Evolutionary conservation across 2,329 filamentous ascomycete species (phyloP), one percentile per base, ranked within the genome.

Genomic region (Dryadomyces quercivorus): DNA sequence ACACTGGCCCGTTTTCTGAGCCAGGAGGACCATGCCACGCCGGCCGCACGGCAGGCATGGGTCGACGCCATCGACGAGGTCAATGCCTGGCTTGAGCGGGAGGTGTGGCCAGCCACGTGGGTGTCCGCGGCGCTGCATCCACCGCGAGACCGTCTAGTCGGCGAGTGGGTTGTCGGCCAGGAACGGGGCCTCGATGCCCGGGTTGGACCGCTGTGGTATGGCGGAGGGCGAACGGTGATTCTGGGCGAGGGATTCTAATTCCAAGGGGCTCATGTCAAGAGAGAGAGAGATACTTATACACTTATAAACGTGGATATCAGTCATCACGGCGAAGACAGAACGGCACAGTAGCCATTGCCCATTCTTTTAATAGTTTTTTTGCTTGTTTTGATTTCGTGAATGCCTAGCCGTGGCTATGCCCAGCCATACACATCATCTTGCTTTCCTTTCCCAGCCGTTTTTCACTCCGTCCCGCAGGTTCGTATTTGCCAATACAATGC

Each of bases 101-200:
- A 86, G 62, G 84, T 85, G 51, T 94, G 89, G 88, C 78, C 81
- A 20, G 71, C 67, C 43, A 61, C 48, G 5, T 60, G 59, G 59
- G 26, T 21, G 12, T 34, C 49, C 4, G 12, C 45, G 10, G 42
- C 50, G 51, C 40, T 43, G 31, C 66, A 22, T 3, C 49, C 2
- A 46, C 57, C 59, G 16, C 69, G 64, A 49, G 70, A 65, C 9
- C 68, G 69, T 12, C 70, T 73, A 40, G 65, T 74, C 2, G 84
- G 85, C 0, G 86, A 93, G 64, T 96, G 92, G 90, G 72, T 86
- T 22, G 82, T 96, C n/a, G 91, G 92, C 0, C 81, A 94, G 62
- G 89, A 92, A 66, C 85, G 75, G 61, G 91, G 91, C 0, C 69
- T 96, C 54, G 86, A 92, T 63, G 82, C 81, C 56, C 79, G 88